phyloP scores from a whole-genome alignment of 352 stramenopile species.

The Aphanomyces astaci region DNA sequence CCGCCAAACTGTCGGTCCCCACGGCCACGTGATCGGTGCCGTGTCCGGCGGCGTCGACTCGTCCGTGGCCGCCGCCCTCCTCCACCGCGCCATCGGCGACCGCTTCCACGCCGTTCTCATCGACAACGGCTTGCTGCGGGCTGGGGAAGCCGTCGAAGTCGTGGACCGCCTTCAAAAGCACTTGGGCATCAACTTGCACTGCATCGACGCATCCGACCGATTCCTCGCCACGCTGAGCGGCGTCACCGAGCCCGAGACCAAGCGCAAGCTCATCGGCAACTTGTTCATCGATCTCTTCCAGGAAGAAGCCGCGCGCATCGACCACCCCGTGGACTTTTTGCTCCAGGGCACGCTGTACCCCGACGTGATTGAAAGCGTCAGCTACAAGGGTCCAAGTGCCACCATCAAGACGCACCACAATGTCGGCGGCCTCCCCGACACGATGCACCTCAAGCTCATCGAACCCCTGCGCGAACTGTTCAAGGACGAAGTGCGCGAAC shows the following conservation, averaged over 20 bases:
- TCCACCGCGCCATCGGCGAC: constrained; percentile 95
- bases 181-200: constrained; percentile 94
- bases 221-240: constrained; percentile 92
- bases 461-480: constrained; percentile 98
- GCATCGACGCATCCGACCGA: constrained; percentile 93
- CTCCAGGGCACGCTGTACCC: constrained; percentile 99
- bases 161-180: constrained; percentile 84
- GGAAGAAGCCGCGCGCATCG: constrained; percentile 76
- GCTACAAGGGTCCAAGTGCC: constrained; percentile 96
- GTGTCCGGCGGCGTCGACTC: constrained; percentile 98
- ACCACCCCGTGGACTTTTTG: constrained; percentile 87
- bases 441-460: constrained; percentile 99
- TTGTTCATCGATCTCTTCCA: constrained; percentile 99
- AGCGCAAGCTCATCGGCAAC: constrained; percentile 98
- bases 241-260: constrained; percentile 96
- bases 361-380: constrained; percentile 99
- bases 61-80: constrained; percentile 95
- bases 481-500: constrained; percentile 98
- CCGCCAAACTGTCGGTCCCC: constrained; percentile 85
- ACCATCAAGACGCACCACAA: constrained; percentile 99
- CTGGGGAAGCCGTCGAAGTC: constrained; percentile 92
- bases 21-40: constrained; percentile 97
- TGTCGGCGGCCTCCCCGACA: constrained; percentile 94
- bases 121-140: constrained; percentile 97
- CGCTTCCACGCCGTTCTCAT: constrained; percentile 99